These are phyloP conservation scores for Penicillium steckii DNA, from an alignment of 495 filamentous ascomycete genomes.

Conservation along the genomic window DNA sequence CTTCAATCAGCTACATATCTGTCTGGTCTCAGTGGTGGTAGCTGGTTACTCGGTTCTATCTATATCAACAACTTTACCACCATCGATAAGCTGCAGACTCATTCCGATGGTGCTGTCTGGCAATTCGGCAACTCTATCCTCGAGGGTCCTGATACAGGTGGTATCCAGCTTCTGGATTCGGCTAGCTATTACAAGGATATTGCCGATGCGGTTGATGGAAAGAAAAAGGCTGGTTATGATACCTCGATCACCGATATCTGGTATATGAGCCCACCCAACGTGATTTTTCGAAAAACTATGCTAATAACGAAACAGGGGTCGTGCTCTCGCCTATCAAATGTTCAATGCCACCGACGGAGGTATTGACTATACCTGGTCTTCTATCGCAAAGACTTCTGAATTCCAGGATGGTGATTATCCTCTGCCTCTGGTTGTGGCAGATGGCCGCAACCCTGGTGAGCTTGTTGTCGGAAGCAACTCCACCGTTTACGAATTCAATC, in stretches of 20 bases:
- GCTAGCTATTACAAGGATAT: conserved; percentile 69
- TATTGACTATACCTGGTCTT: conserved; percentile 80
- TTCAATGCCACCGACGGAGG: conserved; percentile 77
- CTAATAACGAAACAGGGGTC: conserved; percentile 40
- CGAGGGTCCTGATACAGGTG: conserved; percentile 54
- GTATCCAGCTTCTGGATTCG: conserved; percentile 51
- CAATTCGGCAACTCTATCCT: conserved; percentile 78
- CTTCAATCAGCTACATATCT: conserved; percentile 85
- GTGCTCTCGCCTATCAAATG: conserved; percentile 80
- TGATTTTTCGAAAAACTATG: background rate
- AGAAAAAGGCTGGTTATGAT: conserved; percentile 70
- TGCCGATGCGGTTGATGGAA: conserved; percentile 57
- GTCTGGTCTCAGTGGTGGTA: conserved; percentile 80
- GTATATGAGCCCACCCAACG: conserved; percentile 30
- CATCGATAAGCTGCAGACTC: conserved; percentile 55
- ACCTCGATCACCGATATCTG: conserved; percentile 86
- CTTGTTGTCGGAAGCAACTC: conserved; percentile 67
- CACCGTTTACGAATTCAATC: conserved; percentile 84
- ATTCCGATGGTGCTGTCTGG: conserved; percentile 57
- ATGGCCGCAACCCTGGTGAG: conserved; percentile 67
- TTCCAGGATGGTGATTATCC: conserved; percentile 74
- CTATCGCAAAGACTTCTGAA: conserved; percentile 65
- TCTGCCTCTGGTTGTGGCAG: conserved; percentile 79
- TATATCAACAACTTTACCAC: conserved; percentile 89
- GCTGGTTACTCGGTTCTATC: conserved; percentile 84